These are phyloP conservation scores for Glaciozyma martinii DNA, from an alignment of 768 basidiomycete species.

Conservation along the genomic window DNA sequence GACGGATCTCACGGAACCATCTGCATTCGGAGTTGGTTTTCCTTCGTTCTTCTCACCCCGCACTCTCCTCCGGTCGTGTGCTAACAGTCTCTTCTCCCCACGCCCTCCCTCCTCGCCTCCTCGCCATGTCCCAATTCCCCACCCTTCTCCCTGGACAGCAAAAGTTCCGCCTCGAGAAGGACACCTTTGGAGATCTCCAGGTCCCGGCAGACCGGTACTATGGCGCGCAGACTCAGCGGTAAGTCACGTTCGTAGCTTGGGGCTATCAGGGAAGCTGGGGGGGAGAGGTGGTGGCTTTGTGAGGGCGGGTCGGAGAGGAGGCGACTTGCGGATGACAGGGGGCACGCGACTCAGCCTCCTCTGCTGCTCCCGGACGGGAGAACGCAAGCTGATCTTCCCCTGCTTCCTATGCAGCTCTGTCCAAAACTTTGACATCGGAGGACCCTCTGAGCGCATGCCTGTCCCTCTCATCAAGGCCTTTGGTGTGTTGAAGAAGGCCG, in stretches of 20 bases:
- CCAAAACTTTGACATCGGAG: constrained; percentile 98
- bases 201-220: constrained; percentile 85
- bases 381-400: not conserved
- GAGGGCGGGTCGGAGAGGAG: not conserved
- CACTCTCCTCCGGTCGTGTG: not conserved
- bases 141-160: constrained; percentile 20
- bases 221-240: constrained; percentile 98
- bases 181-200: constrained; percentile 90
- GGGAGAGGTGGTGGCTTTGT: not conserved
- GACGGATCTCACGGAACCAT: not conserved
- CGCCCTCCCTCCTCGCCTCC: not conserved
- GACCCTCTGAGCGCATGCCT: constrained; percentile 83
- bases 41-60: not conserved
- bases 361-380: not conserved
- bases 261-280: not conserved
- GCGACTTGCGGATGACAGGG: not conserved
- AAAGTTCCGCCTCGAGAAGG: constrained; percentile 54
- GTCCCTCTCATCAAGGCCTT: constrained; percentile 96
- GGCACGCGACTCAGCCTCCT: too few relatives aligned
- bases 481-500: constrained; percentile 94
- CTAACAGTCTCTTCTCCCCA: not conserved
- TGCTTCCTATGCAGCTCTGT: constrained; percentile 54
- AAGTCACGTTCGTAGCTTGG: constrained; percentile 26
- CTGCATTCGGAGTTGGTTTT: not conserved
- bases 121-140: constrained; percentile 8